phyloP scores from a whole-genome alignment of 352 stramenopile genomes.

The Phytopythium helicoides region DNA sequence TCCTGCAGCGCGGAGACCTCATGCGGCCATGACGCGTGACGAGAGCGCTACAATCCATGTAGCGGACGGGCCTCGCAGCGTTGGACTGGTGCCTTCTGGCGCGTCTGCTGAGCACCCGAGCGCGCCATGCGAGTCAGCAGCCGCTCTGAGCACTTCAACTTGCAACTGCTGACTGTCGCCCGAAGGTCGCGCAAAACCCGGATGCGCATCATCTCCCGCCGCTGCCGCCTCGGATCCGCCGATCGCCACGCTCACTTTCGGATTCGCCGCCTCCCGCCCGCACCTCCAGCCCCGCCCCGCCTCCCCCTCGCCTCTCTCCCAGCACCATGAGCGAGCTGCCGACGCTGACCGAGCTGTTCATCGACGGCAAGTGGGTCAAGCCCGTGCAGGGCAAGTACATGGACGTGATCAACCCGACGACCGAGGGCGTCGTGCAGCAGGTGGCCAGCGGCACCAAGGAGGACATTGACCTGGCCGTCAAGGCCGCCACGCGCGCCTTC shows the following conservation, averaged over 20 bases:
- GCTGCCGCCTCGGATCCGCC: too few species aligned
- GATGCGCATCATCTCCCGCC: too few species aligned
- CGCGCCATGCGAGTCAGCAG: too few species aligned
- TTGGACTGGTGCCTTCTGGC: too few species aligned
- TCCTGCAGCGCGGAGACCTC: too few species aligned
- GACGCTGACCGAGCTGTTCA: constrained; percentile 55
- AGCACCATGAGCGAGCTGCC: constrained; percentile 30
- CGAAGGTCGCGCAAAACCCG: constrained; percentile 6
- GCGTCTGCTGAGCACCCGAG: too few species aligned
- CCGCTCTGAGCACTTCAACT: constrained; percentile 9
- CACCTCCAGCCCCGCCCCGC: background rate
- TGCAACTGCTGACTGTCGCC: background rate
- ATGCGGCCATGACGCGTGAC: too few species aligned
- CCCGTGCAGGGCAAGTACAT: constrained; percentile 40
- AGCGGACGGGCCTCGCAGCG: too few species aligned
- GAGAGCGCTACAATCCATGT: too few species aligned
- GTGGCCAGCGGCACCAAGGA: constrained; percentile 38
- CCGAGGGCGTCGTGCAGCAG: constrained; percentile 47
- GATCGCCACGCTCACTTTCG: constrained; percentile 4
- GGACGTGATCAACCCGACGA: constrained; percentile 57
- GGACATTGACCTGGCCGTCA: constrained; percentile 51
- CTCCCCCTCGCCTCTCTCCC: background rate
- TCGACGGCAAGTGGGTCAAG: constrained; percentile 54
- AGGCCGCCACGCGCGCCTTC: constrained; percentile 43
- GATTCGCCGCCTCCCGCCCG: constrained; percentile 6